phyloP scores from a whole-genome alignment of 2,329 filamentous ascomycete species.

The Hypoxylon sp. region DNA sequence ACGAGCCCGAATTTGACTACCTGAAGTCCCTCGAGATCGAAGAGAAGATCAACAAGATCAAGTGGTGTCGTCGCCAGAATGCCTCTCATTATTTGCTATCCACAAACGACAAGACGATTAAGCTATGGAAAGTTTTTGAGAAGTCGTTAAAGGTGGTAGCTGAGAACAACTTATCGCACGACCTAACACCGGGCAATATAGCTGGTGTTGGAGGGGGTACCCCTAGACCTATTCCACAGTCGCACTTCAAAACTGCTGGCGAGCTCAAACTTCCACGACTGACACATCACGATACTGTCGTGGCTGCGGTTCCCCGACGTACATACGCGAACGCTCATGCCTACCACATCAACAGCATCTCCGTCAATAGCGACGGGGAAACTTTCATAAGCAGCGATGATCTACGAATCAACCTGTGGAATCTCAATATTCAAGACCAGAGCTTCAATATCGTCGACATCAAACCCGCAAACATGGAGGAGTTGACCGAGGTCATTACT shows the following conservation, averaged over 20 bases:
- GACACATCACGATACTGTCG: slow-evolving; percentile 98
- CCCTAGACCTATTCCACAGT: slow-evolving; percentile 76
- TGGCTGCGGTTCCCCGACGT: slow-evolving; percentile 93
- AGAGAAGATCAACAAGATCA: slow-evolving; percentile 99
- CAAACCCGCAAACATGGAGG: slow-evolving; percentile 99
- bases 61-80: slow-evolving; percentile 98
- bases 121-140: slow-evolving; percentile 99
- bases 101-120: slow-evolving; percentile 99
- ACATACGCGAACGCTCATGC: slow-evolving; percentile 99
- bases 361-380: slow-evolving; percentile 99
- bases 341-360: slow-evolving; percentile 99
- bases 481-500: slow-evolving; percentile 98
- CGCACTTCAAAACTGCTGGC: slow-evolving; percentile 81
- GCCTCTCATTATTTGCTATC: slow-evolving; percentile 97
- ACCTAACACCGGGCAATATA: slow-evolving; percentile 82
- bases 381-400: slow-evolving; percentile 99
- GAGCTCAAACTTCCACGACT: slow-evolving; percentile 94
- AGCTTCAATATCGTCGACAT: slow-evolving; percentile 99
- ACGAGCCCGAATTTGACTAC: slow-evolving; percentile 99
- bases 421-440: slow-evolving; percentile 98
- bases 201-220: slow-evolving; percentile 80
- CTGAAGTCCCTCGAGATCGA: slow-evolving; percentile 99
- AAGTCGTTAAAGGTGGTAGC: slow-evolving; percentile 99
- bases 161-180: slow-evolving; percentile 97
- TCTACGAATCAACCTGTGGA: slow-evolving; percentile 97